These are phyloP conservation scores for Umbelopsis ramanniana DNA, from an alignment of 192 early-diverging fungal genomes.

Conservation along the genomic window DNA sequence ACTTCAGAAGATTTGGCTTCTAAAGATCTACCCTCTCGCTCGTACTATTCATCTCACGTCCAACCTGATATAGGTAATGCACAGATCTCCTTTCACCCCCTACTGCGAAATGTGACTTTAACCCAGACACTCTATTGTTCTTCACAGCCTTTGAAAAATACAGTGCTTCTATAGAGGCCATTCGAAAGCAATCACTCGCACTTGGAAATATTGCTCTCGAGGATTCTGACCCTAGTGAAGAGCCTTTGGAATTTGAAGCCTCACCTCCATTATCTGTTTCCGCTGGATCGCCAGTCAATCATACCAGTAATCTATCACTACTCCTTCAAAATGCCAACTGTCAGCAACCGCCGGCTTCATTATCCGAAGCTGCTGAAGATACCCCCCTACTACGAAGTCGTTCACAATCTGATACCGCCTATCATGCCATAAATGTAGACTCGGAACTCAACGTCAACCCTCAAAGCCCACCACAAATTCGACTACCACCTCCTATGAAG, in stretches of 20 bases:
- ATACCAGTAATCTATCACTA: constrained; percentile 15
- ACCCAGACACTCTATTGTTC: neutral
- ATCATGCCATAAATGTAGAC: neutral
- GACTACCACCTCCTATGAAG: neutral
- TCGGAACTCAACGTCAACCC: neutral
- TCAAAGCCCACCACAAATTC: neutral
- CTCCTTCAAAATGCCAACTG: neutral
- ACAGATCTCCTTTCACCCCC: neutral
- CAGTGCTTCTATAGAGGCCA: constrained; percentile 44
- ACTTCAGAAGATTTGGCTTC: constrained; percentile 6
- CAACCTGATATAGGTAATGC: constrained; percentile 32
- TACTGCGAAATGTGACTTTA: constrained; percentile 4
- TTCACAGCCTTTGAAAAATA: constrained; percentile 28
- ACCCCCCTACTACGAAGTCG: constrained; percentile 1
- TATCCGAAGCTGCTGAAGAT: neutral
- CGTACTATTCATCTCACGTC: constrained; percentile 41
- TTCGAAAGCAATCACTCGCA: constrained; percentile 44
- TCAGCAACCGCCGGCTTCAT: neutral
- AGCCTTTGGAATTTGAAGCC: neutral
- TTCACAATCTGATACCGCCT: neutral
- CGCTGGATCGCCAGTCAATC: neutral
- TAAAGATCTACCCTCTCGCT: constrained; percentile 40
- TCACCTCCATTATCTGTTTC: neutral
- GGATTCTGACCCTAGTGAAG: neutral
- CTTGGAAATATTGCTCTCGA: constrained; percentile 33